Percentiles rank a stretch among this genome's conserved stretches.
Evolutionary conservation across 768 basidiomycete species (phyloP).

Genomic region (Phaeotremella skinneri): DNA sequence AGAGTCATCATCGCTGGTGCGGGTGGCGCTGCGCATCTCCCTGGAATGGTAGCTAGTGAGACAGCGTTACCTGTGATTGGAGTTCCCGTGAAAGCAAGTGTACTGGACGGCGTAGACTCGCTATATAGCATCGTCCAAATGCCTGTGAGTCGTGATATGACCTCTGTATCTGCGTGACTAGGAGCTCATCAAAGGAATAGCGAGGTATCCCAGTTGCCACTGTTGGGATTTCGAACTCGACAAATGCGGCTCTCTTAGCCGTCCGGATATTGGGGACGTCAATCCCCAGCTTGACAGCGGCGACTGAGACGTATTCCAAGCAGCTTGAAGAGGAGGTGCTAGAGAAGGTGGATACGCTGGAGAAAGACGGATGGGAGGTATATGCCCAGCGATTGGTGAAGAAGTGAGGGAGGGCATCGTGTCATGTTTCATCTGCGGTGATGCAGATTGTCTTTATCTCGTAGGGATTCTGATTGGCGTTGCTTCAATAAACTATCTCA

Average conservation of each 20-base stretch:
- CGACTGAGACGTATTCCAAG: conserved; percentile 73
- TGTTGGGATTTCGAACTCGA: conserved; percentile 92
- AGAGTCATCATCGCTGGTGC: conserved; percentile 87
- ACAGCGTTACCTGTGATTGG: conserved; percentile 89
- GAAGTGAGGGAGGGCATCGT: conserved; percentile 36
- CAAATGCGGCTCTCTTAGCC: conserved; percentile 87
- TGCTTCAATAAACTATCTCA: background rate
- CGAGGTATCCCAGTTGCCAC: conserved; percentile 96
- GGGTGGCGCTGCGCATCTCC: conserved; percentile 96
- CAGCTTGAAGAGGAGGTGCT: conserved; percentile 71
- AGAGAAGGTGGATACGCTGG: conserved; percentile 71
- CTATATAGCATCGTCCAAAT: conserved; percentile 97
- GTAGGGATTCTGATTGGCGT: no score
- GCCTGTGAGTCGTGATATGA: conserved; percentile 65
- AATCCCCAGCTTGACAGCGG: conserved; percentile 63
- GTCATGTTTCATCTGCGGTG: background rate
- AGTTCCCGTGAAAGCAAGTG: conserved; percentile 92
- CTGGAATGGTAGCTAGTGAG: conserved; percentile 97
- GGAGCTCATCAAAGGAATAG: conserved; percentile 54
- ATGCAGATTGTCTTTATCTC: background rate
- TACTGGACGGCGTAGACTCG: conserved; percentile 94
- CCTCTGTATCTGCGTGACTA: background rate
- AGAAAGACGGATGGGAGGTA: conserved; percentile 78
- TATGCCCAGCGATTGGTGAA: conserved; percentile 58
- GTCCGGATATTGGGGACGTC: conserved; percentile 78